Evolutionary conservation across 1,139 yeast genomes (phyloP).

Genomic region (Candida tropicalis): DNA sequence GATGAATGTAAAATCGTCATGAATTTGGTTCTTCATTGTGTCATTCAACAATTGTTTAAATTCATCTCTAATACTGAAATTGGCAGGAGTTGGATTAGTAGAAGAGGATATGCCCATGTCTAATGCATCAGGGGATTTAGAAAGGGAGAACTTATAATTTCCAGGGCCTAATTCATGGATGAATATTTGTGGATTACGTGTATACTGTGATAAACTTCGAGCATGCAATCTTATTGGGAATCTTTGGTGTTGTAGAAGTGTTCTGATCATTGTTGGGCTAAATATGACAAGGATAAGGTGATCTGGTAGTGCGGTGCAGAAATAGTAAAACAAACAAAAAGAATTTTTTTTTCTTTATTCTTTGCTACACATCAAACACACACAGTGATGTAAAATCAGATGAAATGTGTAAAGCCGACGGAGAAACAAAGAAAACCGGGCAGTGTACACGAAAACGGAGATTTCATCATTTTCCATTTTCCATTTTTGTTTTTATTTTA

Average conservation of each 20-base stretch:
- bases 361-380: too few species aligned
- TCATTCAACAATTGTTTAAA: conserved; percentile 34
- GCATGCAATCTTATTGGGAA: not conserved
- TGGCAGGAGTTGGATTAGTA: conserved; percentile 23
- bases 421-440: too few species aligned
- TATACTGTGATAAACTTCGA: conserved; percentile 17
- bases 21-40: conserved; percentile 27
- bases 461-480: too few species aligned
- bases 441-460: too few species aligned
- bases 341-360: too few species aligned
- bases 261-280: conserved; percentile 7
- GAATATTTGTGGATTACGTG: conserved; percentile 29
- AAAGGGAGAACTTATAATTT: conserved; percentile 20
- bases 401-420: too few species aligned
- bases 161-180: conserved; percentile 22
- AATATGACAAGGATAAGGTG: too few species aligned
- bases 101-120: conserved; percentile 27
- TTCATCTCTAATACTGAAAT: conserved; percentile 28
- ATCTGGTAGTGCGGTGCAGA: too few species aligned
- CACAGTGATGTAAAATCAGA: too few species aligned
- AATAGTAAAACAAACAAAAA: too few species aligned
- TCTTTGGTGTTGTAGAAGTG: conserved; percentile 3
- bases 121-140: conserved; percentile 29
- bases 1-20: conserved; percentile 58
- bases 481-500: too few species aligned